Conservation (phyloP, 106 monocot species). For the Phalaenopsis equestris region DNA sequence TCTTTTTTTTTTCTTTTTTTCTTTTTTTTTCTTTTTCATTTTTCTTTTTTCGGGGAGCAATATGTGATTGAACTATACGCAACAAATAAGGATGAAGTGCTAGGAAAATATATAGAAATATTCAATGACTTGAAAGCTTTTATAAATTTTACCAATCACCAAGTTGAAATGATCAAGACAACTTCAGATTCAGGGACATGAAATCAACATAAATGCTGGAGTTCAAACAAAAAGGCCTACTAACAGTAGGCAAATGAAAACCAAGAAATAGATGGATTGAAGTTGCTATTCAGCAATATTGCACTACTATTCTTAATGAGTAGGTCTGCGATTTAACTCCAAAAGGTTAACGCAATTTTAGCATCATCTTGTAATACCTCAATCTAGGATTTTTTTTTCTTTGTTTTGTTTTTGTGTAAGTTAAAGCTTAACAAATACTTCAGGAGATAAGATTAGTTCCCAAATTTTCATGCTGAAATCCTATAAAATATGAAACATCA, state of each 20-base stretch:
- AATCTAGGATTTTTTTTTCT: neutral
- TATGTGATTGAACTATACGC: neutral
- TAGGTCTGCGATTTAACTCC: neutral
- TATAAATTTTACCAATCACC: neutral
- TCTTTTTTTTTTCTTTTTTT: neutral
- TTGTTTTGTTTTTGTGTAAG: neutral
- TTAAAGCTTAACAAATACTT: neutral
- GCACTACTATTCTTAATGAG: neutral
- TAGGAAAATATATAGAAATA: neutral
- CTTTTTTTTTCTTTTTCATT: neutral
- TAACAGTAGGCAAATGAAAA: neutral
- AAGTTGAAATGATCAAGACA: neutral
- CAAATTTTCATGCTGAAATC: no score
- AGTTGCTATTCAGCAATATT: neutral
- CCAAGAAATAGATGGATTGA: neutral
- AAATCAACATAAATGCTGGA: neutral
- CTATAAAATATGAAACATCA: neutral
- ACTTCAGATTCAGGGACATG: neutral
- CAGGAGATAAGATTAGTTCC: neutral
- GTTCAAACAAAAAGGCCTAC: neutral
- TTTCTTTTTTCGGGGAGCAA: no score
- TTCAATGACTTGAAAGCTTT: neutral
- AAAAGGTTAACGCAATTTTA: no score
- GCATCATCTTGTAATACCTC: neutral
- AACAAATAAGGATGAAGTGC: neutral